Evolutionary conservation across 208 protist genomes (phyloP), one percentile per base, ranked within the genome.

Genomic region (Leishmania tropica): DNA sequence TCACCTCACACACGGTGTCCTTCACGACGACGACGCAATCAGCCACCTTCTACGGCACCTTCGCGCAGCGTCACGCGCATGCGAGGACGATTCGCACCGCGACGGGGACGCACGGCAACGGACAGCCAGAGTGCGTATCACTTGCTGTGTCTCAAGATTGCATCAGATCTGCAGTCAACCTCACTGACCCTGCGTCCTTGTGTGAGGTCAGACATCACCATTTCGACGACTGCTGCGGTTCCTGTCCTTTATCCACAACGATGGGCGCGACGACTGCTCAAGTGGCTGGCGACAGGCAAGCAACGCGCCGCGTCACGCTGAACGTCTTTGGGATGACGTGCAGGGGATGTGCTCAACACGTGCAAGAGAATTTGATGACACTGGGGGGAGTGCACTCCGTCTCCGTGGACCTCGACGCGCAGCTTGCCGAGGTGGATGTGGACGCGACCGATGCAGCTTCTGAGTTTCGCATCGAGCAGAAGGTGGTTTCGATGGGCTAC

Each of bases 291-390:
- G 37, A 19, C 31, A 21, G 15, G 28, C 3, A 21, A 1, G 1
- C 68, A 1, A 53, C 13, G 28, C 47, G n/a, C n/a, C 24, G 67
- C 80, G 47, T 67, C 53, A 60, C 56, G 13, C 28, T 85, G n/a
- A 56, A 31, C 54, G 84, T 95, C 24, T 79, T 58, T 3, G 95
- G 94, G 42, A 97, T 96, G 94, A 92, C 90, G 62, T 97, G 94
- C 79, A 80, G 79, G 40, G 83, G 84, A 15, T 96, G 93, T 70
- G 87, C 93, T 13, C 74, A 60, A 48, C 81, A 81, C 15, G 84
- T 97, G 28, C 87, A 92, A 72, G 83, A 72, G 54, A 74, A 47
- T 2, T 58, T 95, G 45, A 37, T 42, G 28, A 7, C 47, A 15
- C 4, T 89, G 15, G 1, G 11, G 3, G 88, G 87, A 58, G 89